Conservation (phyloP, 2,329 filamentous ascomycete species). For the Trichoderma arundinaceum region DNA sequence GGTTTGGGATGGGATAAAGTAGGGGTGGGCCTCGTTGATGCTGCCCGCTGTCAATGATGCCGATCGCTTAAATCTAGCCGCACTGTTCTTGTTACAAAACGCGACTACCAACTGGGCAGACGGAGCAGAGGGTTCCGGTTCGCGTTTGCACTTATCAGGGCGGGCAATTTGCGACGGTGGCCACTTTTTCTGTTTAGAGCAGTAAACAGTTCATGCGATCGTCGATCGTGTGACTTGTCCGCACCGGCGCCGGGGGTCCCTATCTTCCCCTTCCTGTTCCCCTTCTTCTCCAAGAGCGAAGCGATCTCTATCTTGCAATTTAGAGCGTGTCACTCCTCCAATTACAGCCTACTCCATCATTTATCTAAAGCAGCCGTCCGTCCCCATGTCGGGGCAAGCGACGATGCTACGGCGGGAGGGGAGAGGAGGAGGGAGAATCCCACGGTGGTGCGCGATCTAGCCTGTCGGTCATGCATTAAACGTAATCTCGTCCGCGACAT, state of each 20-base stretch:
- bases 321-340: slow-evolving; percentile 12
- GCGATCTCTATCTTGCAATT: slow-evolving; percentile 16
- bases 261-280: not conserved
- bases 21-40: slow-evolving; percentile 17
- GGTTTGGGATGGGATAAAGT: not conserved
- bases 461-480: slow-evolving; percentile 17
- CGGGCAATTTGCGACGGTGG: slow-evolving; percentile 26
- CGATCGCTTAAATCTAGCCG: slow-evolving; percentile 29
- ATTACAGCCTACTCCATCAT: slow-evolving; percentile 1
- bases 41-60: slow-evolving; percentile 30
- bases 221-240: slow-evolving; percentile 30
- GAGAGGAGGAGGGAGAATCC: not conserved
- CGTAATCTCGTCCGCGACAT: slow-evolving; percentile 22
- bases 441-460: not conserved
- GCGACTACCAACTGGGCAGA: not conserved
- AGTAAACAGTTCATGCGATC: slow-evolving; percentile 30
- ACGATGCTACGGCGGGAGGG: not conserved
- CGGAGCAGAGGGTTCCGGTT: slow-evolving; percentile 7
- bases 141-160: slow-evolving; percentile 4
- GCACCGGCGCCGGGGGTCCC: not conserved
- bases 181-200: slow-evolving; percentile 29
- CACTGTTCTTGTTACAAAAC: slow-evolving; percentile 20
- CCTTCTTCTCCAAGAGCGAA: not conserved
- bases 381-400: slow-evolving; percentile 16
- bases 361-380: slow-evolving; percentile 20